Evolutionary conservation across 2,329 filamentous ascomycete species (phyloP).

Genomic region (Pseudocercospora pini-densiflorae): DNA sequence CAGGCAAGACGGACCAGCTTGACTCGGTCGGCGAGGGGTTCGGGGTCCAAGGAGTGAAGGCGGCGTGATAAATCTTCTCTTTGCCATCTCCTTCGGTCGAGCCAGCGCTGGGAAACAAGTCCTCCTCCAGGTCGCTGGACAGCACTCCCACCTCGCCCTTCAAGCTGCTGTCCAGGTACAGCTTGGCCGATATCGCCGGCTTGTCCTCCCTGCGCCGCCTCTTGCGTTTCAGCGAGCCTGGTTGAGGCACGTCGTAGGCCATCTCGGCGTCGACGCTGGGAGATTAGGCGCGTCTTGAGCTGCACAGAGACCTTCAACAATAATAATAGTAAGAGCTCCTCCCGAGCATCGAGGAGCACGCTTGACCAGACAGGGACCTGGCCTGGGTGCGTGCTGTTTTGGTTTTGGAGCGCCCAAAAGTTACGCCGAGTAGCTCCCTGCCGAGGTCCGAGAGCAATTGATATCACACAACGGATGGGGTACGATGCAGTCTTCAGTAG

Average conservation of each 20-base stretch:
- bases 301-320: neutral
- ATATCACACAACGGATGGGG: too few relatives aligned
- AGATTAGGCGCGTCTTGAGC: neutral
- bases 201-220: conserved; percentile 64
- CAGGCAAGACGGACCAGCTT: conserved; percentile 88
- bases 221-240: conserved; percentile 56
- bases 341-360: neutral
- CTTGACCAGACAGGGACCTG: neutral
- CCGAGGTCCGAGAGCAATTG: neutral
- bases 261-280: conserved; percentile 37
- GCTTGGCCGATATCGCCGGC: conserved; percentile 74
- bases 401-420: too few relatives aligned
- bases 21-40: conserved; percentile 59
- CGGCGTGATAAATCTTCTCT: conserved; percentile 63
- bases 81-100: conserved; percentile 23
- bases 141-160: conserved; percentile 84
- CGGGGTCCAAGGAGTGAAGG: conserved; percentile 75
- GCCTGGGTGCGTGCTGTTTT: too few relatives aligned
- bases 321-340: neutral
- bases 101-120: conserved; percentile 67
- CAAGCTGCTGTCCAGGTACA: conserved; percentile 83
- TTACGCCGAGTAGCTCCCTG: neutral
- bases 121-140: conserved; percentile 81
- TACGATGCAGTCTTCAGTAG: too few relatives aligned
- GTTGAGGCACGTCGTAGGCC: conserved; percentile 49